Base-by-base conservation (phyloP, 2,329 filamentous ascomycete species). In the Penicillium sumatraense region DNA sequence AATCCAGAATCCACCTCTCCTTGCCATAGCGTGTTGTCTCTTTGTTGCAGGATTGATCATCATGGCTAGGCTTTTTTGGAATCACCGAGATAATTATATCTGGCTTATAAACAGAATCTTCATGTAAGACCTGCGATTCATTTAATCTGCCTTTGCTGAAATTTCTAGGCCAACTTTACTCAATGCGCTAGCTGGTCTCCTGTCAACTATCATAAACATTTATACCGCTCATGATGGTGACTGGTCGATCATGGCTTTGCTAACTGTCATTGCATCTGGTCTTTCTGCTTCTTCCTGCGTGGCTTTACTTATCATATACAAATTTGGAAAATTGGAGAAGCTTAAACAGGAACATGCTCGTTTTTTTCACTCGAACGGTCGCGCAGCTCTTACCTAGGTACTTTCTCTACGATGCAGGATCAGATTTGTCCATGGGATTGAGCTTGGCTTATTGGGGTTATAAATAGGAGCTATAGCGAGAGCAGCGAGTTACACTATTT, bases 81-180 rank as follows among this genome's bases (percentile, higher is more conserved):
- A 71, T 18, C 80, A 79, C 69, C 67, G 75, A 35, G 62, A 66
- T 14, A 84, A 84, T 59, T 83, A 83, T 53, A 74, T 83, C 16
- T 85, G 81, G 82, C 70, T 84, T 20, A 72, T 82, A 8, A 81
- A 83, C 63, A 73, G 76, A 53, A 69, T 84, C 11, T 82, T 84
- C 59, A 55, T 82, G 57, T 76, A 65, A 33, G 67, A 36, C 16
- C 6, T 18, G 6, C 5, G 40, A 21, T 8, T n/a, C n/a, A 33
- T 8, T 18, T 38, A 42, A 41, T 8, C 26, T 36, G 11, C 16
- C 24, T n/a, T 21, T 29, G 27, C 31, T 54, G 20, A 46, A 65
- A 40, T 18, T 21, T 40, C 23, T 49, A 72, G 69, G 44, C 68
- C 66, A 36, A 70, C 74, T 0, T 60, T 75, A 11, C 67, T 82